A percentile compares a stretch with the other conserved stretches of the same genome.
phyloP scores from a whole-genome alignment of 345 rosid species.

The Psidium guajava region DNA sequence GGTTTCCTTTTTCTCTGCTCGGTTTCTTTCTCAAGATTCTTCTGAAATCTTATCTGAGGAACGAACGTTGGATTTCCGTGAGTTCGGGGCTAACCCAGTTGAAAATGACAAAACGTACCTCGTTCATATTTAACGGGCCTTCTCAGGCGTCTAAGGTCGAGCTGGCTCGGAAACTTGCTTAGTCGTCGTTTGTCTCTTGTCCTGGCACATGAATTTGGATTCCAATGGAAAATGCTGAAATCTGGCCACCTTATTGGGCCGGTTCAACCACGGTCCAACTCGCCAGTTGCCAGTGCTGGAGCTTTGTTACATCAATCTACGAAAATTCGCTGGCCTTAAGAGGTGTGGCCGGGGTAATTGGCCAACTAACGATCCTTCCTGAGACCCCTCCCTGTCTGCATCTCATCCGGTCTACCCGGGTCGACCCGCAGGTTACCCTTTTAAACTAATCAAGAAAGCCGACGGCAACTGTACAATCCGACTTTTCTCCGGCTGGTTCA shows the following conservation, averaged over 20 bases:
- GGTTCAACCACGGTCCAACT: neutral
- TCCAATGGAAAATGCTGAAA: neutral
- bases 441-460: neutral
- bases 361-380: neutral
- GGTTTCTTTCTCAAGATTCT: neutral
- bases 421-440: neutral
- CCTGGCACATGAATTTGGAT: neutral
- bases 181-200: neutral
- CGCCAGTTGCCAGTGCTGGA: neutral
- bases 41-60: neutral
- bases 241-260: neutral
- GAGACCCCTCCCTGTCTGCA: neutral
- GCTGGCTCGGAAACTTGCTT: neutral
- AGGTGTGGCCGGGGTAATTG: neutral
- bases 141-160: neutral
- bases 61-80: neutral
- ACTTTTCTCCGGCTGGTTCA: neutral
- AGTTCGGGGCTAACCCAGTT: neutral
- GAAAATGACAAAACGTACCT: neutral
- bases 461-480: too few species aligned
- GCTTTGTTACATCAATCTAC: neutral
- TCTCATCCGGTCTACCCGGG: neutral
- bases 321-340: neutral
- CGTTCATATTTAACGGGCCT: neutral
- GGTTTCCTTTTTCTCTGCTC: neutral